phyloP scores from a whole-genome alignment of 1,139 yeast species.

The Sugiyamaella grinbergsii region DNA sequence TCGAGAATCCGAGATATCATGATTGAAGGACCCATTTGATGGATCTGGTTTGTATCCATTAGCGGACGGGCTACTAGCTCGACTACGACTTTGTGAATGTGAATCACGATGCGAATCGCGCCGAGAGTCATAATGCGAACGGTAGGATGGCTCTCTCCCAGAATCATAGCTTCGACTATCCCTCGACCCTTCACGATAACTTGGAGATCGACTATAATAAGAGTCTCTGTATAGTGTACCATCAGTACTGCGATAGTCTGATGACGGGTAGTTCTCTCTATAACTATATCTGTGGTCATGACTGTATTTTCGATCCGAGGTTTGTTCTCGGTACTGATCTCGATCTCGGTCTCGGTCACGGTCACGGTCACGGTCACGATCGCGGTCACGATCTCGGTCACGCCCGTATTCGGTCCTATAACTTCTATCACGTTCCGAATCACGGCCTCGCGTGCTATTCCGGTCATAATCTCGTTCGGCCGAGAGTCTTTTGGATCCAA shows the following conservation, averaged over 20 bases:
- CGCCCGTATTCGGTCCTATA: not conserved
- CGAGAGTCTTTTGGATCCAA: no score
- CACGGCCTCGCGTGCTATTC: slow-evolving; percentile 6
- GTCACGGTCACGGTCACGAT: no score
- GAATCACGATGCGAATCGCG: not conserved
- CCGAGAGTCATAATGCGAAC: not conserved
- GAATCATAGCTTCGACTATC: not conserved
- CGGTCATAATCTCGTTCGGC: slow-evolving; percentile 8
- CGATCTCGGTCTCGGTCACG: slow-evolving; percentile 3
- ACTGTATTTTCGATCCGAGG: slow-evolving; percentile 1
- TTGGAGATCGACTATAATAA: not conserved
- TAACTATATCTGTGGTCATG: not conserved
- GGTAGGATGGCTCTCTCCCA: not conserved
- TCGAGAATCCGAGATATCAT: not conserved
- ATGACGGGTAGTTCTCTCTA: not conserved
- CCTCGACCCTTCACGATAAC: not conserved
- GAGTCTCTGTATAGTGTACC: not conserved
- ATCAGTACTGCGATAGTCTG: not conserved
- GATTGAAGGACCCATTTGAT: not conserved
- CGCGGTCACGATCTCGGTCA: not conserved
- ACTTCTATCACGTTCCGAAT: not conserved
- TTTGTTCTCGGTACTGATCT: slow-evolving; percentile 13
- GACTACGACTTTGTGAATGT: not conserved
- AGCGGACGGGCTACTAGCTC: not conserved
- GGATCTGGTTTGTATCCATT: not conserved